A percentile compares a stretch with the other conserved stretches of the same genome.
phyloP scores from a whole-genome alignment of 2,329 filamentous ascomycete genomes.

The Arthrobotrys sinensis region DNA sequence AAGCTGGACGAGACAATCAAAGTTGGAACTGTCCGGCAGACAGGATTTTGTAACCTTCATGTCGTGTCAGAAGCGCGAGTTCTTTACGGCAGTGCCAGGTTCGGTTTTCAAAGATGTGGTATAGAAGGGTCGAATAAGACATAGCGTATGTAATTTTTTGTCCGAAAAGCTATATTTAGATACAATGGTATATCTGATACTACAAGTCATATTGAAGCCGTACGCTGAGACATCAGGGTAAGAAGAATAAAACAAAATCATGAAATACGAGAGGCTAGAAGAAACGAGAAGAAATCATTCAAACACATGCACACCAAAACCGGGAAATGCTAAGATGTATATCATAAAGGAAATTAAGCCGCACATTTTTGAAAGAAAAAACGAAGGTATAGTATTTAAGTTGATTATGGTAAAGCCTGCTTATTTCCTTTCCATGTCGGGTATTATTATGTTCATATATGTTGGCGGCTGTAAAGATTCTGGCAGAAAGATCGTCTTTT shows the following conservation, averaged over 20 bases:
- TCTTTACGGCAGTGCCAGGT: not conserved
- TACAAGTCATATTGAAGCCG: conserved; percentile 37
- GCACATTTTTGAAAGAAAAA: conserved; percentile 1
- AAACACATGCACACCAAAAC: conserved; percentile 18
- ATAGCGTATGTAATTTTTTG: conserved; percentile 5
- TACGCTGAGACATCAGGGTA: conserved; percentile 11
- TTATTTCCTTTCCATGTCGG: conserved; percentile 8
- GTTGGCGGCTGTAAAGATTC: conserved; percentile 14
- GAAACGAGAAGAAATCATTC: not conserved
- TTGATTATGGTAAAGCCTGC: not conserved
- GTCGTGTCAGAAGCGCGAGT: too few species aligned
- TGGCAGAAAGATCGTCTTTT: not conserved
- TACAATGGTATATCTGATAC: conserved; percentile 26
- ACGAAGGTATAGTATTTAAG: not conserved
- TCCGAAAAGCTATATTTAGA: conserved; percentile 16
- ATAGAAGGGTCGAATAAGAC: not conserved
- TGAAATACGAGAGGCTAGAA: conserved; percentile 16
- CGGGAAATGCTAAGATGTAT: conserved; percentile 42
- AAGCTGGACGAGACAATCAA: too few species aligned
- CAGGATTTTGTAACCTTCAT: too few species aligned
- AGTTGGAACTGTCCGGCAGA: too few species aligned
- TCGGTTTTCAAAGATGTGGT: not conserved
- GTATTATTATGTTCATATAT: conserved; percentile 16
- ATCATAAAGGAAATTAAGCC: conserved; percentile 8
- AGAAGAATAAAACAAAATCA: conserved; percentile 10